Conservation (phyloP, 257 asterid species). For the Solanum rostratum region DNA sequence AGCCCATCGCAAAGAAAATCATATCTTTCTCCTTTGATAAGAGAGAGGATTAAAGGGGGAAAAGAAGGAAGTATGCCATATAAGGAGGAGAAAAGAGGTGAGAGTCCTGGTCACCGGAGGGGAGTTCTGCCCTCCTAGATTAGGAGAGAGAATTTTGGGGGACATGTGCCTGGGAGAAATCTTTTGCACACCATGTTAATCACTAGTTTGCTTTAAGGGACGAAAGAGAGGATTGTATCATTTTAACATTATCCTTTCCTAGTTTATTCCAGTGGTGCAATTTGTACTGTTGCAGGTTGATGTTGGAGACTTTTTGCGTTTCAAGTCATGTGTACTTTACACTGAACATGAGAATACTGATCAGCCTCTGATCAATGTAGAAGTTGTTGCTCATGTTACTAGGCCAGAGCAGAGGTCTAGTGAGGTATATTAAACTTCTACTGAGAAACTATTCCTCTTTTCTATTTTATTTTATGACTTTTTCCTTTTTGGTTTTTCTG, state of each 20-base stretch:
- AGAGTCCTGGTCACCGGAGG: background rate
- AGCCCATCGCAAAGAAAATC: background rate
- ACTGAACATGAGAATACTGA: constrained; percentile 62
- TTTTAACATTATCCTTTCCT: background rate
- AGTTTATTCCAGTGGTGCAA: background rate
- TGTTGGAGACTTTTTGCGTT: constrained; percentile 93
- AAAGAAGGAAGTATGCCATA: background rate
- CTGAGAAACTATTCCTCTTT: background rate
- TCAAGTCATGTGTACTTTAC: constrained; percentile 75
- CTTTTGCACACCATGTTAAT: too few relatives aligned
- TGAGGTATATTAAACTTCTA: constrained; percentile 46
- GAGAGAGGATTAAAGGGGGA: background rate
- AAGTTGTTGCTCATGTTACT: constrained; percentile 93
- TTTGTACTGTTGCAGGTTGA: constrained; percentile 55
- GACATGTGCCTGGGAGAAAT: background rate
- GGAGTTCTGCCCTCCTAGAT: background rate
- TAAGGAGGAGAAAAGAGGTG: background rate
- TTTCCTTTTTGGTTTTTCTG: background rate
- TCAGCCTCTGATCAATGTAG: constrained; percentile 66
- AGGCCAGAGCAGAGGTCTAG: constrained; percentile 90
- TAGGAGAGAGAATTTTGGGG: too few relatives aligned
- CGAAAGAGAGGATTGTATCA: background rate
- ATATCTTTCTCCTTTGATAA: background rate
- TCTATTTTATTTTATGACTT: background rate
- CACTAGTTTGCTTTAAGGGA: background rate